A percentile compares a stretch with the other conserved stretches of the same genome.
Evolutionary conservation across 306 rosid genomes (phyloP).

Genomic region (Myrica gale): DNA sequence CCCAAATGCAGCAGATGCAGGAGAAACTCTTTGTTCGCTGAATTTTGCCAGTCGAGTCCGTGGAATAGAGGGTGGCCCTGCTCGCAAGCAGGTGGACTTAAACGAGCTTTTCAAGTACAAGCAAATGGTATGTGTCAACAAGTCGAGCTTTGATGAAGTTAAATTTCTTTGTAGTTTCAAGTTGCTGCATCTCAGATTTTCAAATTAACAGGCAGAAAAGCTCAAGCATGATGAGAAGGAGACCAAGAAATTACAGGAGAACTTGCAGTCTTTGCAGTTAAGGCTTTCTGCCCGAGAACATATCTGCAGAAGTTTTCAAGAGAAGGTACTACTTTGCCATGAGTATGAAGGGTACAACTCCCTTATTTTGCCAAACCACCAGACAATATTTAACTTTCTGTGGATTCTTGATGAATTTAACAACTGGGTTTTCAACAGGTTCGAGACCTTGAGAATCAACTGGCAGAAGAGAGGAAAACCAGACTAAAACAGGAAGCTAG

Average conservation of each 20-base stretch:
- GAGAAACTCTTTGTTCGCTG: constrained; percentile 90
- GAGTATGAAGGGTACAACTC: background rate
- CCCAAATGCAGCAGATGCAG: constrained; percentile 74
- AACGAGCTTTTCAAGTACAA: constrained; percentile 78
- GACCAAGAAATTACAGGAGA: constrained; percentile 77
- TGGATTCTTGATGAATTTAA: background rate
- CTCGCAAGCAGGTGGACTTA: constrained; percentile 86
- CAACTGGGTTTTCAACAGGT: constrained; percentile 43
- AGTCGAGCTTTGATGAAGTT: constrained; percentile 7
- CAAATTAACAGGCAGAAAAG: constrained; percentile 67
- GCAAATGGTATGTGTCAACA: constrained; percentile 70
- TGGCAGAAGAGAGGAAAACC: constrained; percentile 80
- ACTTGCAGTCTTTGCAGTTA: constrained; percentile 59
- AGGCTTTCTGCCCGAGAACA: constrained; percentile 81
- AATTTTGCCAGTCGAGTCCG: constrained; percentile 93
- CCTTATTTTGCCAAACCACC: background rate
- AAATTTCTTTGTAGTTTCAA: background rate
- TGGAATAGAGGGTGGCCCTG: constrained; percentile 84
- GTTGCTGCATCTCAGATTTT: constrained; percentile 14
- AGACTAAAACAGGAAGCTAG: constrained; percentile 77
- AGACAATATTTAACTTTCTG: background rate
- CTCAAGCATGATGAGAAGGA: constrained; percentile 88
- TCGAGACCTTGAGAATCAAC: constrained; percentile 86
- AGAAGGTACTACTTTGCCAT: constrained; percentile 51
- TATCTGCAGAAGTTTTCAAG: constrained; percentile 76